A percentile compares a stretch with the other conserved stretches of the same genome.
Conservation (phyloP, 164 flowering plant genomes). For the Annona squamosa region DNA sequence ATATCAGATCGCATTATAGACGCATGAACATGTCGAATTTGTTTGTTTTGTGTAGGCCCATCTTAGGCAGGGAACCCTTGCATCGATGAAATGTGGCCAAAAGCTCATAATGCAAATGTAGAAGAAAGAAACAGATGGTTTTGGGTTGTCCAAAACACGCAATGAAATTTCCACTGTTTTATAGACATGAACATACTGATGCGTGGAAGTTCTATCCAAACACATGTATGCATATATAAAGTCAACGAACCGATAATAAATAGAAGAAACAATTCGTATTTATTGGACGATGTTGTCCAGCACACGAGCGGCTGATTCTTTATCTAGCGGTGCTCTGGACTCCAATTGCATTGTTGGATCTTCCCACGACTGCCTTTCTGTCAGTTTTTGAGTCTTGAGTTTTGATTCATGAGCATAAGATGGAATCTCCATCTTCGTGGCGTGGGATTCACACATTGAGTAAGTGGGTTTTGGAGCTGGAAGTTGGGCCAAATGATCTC, state of each 20-base stretch:
- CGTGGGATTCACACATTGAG: not conserved
- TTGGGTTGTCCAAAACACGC: not conserved
- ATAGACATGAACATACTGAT: not conserved
- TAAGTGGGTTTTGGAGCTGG: conserved; percentile 4
- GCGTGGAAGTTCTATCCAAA: not conserved
- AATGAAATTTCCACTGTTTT: not conserved
- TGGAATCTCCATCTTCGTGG: not conserved
- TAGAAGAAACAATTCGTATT: not conserved
- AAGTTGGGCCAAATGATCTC: not conserved
- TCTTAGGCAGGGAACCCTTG: too few relatives aligned
- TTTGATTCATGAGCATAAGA: not conserved
- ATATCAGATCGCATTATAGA: too few relatives aligned
- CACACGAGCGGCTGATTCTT: not conserved
- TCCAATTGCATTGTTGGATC: not conserved
- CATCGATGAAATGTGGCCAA: too few relatives aligned
- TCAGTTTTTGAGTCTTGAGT: not conserved
- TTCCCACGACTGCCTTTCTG: not conserved
- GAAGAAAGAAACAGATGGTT: not conserved
- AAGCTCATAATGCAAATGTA: too few relatives aligned
- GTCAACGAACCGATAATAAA: not conserved
- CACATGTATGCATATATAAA: not conserved
- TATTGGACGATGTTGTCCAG: not conserved
- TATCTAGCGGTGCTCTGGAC: not conserved
- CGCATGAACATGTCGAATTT: too few relatives aligned
- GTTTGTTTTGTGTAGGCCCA: too few relatives aligned